Evolutionary conservation across 352 stramenopile species (phyloP), one percentile per base, ranked within the genome.

Genomic region (Globisporangium perplexum): DNA sequence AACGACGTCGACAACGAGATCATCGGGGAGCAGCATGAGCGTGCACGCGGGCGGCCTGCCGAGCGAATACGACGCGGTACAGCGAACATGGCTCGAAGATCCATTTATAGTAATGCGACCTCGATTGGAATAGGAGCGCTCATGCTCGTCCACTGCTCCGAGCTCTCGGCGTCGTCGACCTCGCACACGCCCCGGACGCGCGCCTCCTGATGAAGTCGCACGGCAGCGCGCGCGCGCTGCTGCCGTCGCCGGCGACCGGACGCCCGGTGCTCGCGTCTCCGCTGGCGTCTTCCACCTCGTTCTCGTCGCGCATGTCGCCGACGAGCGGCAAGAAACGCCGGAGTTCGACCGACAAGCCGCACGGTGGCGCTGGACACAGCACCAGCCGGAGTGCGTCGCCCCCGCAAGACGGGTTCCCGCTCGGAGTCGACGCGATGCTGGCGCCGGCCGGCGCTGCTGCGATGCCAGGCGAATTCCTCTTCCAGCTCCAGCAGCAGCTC

Each of bases 401-500:
- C n/a, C n/a, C 43, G 23, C 38, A 58, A 2, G 57, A 58, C 20
- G 45, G n/a, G 6, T 54, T 48, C 5, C 33, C 47, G 14, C 45
- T 52, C 10, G 23, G 24, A 2, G 57, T 65, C 35, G 53, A 53
- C 43, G 11, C 28, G 17, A 55, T 52, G 58, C 48, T 60, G 47
- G 2, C 51, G 17, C 20, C 44, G 26, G 26, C 26, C 11, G 28
- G 42, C 31, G 17, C 54, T n/a, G 38, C 48, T 24, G 43, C 31
- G 17, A 59, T 48, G 20, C 7, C 36, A 26, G 47, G 45, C 18
- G 69, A 53, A n/a, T 61, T 79, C 31, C 36, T 86, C 3, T 69
- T 78, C 45, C 72, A 86, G 54, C 48, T 86, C 28, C 47, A 53
- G 28, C 75, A 83, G 23, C 67, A 82, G 26, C 65, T 81, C 3